Evolutionary conservation across 2,329 filamentous ascomycete genomes (phyloP), one percentile per base, ranked within the genome.

Genomic region (Rhynchosporium graminicola): DNA sequence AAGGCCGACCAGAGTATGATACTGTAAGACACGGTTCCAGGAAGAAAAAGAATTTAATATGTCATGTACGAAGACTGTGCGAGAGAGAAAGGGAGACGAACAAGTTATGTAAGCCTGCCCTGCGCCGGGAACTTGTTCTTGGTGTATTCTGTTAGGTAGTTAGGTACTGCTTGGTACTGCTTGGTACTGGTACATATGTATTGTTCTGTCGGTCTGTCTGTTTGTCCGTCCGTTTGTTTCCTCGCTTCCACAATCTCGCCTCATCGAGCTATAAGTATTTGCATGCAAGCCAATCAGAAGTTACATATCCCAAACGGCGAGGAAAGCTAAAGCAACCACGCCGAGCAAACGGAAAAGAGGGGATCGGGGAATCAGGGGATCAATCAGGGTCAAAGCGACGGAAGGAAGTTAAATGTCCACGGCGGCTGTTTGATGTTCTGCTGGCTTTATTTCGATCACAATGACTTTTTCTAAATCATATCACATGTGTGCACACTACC

Each of bases 361-460:
- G 29, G 47, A 31, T 40, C 33, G 47, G 20, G 20, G 20, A 20
- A 20, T 20, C 20, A 20, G 20, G 20, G 20, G 20, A 20, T 20
- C 20, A 20, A 20, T 20, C 20, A 20, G 20, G 47, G 47, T 54
- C 51, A 54, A 54, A 54, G 51, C 51, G 45, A 58, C 13, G 28
- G 31, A 31, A 29, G 45, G 28, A 6, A 10, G 28, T 12, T 26
- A n/a, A 43, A 13, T 15, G 13, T 15, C 42, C 5, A 43, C 13
- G 42, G 42, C 13, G 13, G 20, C 12, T 50, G 56, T 58, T 58
- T 58, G 56, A 58, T 48, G 29, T 29, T 29, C 56, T 20, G 20
- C 45, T n/a, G 56, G 12, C 51, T 40, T 42, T 54, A 40, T 42
- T 29, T 29, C 51, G 15, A 54, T 42, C 38, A 42, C 55, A 46